Base-by-base conservation (phyloP, 179 eudicot genomes). In the Kewa caespitosa region DNA sequence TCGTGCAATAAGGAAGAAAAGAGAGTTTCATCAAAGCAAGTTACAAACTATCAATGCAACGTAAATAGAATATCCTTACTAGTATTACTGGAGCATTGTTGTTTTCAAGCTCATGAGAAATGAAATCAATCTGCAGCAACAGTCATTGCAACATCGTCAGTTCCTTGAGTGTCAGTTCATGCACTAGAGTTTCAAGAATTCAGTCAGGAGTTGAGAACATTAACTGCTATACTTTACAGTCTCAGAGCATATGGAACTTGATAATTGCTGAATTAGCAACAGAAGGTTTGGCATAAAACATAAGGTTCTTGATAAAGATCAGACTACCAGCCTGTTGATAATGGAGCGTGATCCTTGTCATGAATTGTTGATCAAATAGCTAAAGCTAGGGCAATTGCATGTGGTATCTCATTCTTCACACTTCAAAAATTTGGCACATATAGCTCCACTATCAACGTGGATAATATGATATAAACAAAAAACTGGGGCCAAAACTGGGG, bases 101-200 rank as follows among this genome's bases (percentile, higher is more conserved):
- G 79, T 79, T 80, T 65, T 78, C 81, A 50, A 90, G 86, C 85
- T 94, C 95, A 37, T 83, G 86, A 60, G 81, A 73, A 39, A 94
- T 87, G 81, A 85, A 92, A 79, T 87, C 88, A 80, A 89, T 79
- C 98, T 93, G 87, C 77, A 78, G 68, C 70, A 78, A 52, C 38
- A 82, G 76, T 25, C 38, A 73, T 32, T 31, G 22, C 43, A 72
- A 37, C 32, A 76, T 71, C 75, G 75, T 61, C 30, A 75, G 32
- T 38, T 62, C 32, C 66, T 32, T 38, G 12, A 4, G 36, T 17
- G 31, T 59, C 22, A 30, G 36, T 59, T 8, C 1, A 22, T 55
- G 31, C 20, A 50, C 57, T 50, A 50, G 38, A 46, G 36, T 46
- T 43, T 59, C 38, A 12, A 33, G 38, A 37, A 28, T 33, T 27